phyloP scores from a whole-genome alignment of 2,329 filamentous ascomycete genomes.

The Rhytidhysteron rufulum region DNA sequence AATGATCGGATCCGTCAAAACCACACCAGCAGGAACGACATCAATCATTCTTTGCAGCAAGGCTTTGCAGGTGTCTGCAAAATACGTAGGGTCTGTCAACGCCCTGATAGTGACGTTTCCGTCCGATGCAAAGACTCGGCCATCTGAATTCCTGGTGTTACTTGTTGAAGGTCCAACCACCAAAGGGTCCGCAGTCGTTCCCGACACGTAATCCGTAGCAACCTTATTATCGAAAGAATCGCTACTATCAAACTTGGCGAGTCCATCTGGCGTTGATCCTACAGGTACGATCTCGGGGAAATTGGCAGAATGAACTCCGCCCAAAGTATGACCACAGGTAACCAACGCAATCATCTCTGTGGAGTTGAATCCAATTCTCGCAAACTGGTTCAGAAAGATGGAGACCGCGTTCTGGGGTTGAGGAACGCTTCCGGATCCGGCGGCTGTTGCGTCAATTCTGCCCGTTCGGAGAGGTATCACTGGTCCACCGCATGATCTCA shows the following conservation, averaged over 20 bases:
- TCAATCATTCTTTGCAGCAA: conserved; percentile 61
- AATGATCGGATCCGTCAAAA: conserved; percentile 49
- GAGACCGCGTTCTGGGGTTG: conserved; percentile 53
- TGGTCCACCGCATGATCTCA: conserved; percentile 58
- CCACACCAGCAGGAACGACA: conserved; percentile 51
- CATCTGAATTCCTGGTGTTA: conserved; percentile 51
- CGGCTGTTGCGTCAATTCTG: conserved; percentile 50
- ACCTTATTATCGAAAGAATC: conserved; percentile 54
- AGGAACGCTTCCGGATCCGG: conserved; percentile 52
- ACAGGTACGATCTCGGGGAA: conserved; percentile 52
- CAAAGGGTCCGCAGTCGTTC: conserved; percentile 53
- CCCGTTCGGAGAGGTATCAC: conserved; percentile 52
- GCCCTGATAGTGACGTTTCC: conserved; percentile 52
- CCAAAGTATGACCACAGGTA: conserved; percentile 60
- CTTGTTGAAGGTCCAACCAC: conserved; percentile 49
- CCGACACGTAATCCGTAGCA: conserved; percentile 54
- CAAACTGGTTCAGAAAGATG: conserved; percentile 54
- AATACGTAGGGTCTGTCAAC: conserved; percentile 44
- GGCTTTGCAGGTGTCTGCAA: conserved; percentile 47
- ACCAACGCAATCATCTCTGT: conserved; percentile 59
- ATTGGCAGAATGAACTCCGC: conserved; percentile 54
- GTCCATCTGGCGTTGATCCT: conserved; percentile 43
- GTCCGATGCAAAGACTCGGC: conserved; percentile 55
- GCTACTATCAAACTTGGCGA: conserved; percentile 47
- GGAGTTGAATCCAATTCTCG: conserved; percentile 54